phyloP scores from a whole-genome alignment of 495 filamentous ascomycete genomes.

The Penicillium turbatum region DNA sequence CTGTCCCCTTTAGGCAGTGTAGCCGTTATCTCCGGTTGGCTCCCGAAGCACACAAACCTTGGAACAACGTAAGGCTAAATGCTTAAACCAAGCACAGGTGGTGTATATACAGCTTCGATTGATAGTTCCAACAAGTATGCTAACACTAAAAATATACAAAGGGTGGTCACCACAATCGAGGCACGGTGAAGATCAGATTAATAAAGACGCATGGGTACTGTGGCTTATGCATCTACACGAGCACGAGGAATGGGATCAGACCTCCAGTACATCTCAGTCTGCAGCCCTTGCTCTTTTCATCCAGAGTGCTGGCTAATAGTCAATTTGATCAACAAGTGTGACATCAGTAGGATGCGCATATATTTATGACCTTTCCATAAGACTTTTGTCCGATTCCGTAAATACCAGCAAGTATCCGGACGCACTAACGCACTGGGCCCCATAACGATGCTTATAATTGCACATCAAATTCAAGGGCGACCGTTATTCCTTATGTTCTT shows the following conservation, averaged over 20 bases:
- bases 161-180: too few species aligned
- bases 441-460: conserved; percentile 55
- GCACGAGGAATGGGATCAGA: conserved; percentile 6
- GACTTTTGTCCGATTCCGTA: too few species aligned
- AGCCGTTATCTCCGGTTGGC: background rate
- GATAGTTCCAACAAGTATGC: background rate
- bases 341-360: too few species aligned
- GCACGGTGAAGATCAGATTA: too few species aligned
- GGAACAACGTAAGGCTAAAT: too few species aligned
- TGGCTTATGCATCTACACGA: conserved; percentile 11
- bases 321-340: too few species aligned
- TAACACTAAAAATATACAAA: background rate
- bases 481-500: conserved; percentile 30
- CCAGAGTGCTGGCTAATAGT: too few species aligned
- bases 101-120: background rate
- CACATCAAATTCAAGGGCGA: conserved; percentile 45
- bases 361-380: too few species aligned
- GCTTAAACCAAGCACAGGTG: background rate
- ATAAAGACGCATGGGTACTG: background rate
- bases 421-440: conserved; percentile 38
- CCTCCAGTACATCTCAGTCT: background rate
- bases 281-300: background rate
- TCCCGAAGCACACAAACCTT: too few species aligned
- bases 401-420: too few species aligned
- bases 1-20: background rate